Evolutionary conservation across 345 rosid genomes (phyloP), one percentile per base, ranked within the genome.

Genomic region (Alliaria petiolata): DNA sequence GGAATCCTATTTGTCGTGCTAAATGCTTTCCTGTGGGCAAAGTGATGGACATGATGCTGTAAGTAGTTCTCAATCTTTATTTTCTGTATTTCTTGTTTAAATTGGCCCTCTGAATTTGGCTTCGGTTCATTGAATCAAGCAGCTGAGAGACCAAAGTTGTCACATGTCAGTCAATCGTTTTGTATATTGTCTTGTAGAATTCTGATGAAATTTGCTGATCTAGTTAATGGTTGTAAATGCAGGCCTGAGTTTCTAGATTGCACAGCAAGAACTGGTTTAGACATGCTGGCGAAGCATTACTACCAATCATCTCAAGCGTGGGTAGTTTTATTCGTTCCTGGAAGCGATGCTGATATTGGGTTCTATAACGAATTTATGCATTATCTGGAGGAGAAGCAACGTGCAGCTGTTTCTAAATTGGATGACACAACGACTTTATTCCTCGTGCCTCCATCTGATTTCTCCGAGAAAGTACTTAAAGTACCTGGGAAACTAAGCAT

Each of bases 181-280:
- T 45, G 34, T 43, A 8, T 35, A 11, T 69, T 34, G 30, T 5
- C 17, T 17, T 25, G 17, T 5, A 53, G 53, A 10, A 12, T 49
- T 51, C 6, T 53, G 63, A 45, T 72, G 13, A 53, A 42, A 12
- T 54, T 64, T 13, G 30, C 38, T 62, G 56, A 43, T 35, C 3
- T 34, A 11, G 26, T 35, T 16, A 28, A 20, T 47, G 44, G 54
- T 45, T 66, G 9, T 58, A 39, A 58, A 31, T 84, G 58, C 88
- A 91, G 98, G 86, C 98, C 98, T 33, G 93, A 87, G 76, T 85
- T 86, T 75, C 78, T 93, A 68, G 96, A 93, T 81, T 93, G 97
- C 83, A 93, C 98, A 3, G 98, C 98, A 42, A 86, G 97, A 77
- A 93, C 98, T 55, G 87, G 95, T 66, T 80, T 93, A 43, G 98